Conservation (phyloP, 306 rosid genomes). For the Prunus davidiana region DNA sequence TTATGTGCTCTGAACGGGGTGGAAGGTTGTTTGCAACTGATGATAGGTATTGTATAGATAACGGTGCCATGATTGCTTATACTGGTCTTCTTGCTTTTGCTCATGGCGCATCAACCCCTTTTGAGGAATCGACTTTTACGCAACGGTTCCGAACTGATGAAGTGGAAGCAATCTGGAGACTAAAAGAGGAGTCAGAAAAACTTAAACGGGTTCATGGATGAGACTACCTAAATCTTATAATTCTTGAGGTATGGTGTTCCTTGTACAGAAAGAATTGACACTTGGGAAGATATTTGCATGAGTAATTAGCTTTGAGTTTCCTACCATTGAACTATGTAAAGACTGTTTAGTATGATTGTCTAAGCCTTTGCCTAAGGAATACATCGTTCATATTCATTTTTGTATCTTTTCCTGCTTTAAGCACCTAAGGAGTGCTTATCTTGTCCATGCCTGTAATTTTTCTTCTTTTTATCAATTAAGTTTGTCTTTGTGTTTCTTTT, state of each 20-base stretch:
- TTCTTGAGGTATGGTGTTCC: slow-evolving; percentile 5
- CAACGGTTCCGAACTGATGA: slow-evolving; percentile 93
- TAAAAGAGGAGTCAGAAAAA: slow-evolving; percentile 29
- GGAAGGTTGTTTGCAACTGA: slow-evolving; percentile 90
- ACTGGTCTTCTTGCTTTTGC: slow-evolving; percentile 89
- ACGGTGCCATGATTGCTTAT: slow-evolving; percentile 95
- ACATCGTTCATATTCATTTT: background rate
- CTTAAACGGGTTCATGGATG: slow-evolving; percentile 24
- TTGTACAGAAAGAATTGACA: background rate
- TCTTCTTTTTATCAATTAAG: background rate
- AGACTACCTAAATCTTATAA: slow-evolving; percentile 10
- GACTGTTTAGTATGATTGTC: background rate
- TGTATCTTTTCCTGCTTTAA: background rate
- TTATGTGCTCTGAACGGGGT: slow-evolving; percentile 84
- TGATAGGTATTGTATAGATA: slow-evolving; percentile 87
- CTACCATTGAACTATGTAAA: background rate
- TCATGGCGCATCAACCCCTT: slow-evolving; percentile 54
- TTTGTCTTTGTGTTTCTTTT: background rate
- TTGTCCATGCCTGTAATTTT: background rate
- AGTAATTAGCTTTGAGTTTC: background rate
- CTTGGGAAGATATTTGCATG: background rate
- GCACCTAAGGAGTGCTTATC: background rate
- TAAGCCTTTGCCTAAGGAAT: too few relatives aligned
- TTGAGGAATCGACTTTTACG: slow-evolving; percentile 76
- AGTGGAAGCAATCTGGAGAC: slow-evolving; percentile 90